phyloP scores from a whole-genome alignment of 352 stramenopile genomes.

The Halophytophthora batemanensis region DNA sequence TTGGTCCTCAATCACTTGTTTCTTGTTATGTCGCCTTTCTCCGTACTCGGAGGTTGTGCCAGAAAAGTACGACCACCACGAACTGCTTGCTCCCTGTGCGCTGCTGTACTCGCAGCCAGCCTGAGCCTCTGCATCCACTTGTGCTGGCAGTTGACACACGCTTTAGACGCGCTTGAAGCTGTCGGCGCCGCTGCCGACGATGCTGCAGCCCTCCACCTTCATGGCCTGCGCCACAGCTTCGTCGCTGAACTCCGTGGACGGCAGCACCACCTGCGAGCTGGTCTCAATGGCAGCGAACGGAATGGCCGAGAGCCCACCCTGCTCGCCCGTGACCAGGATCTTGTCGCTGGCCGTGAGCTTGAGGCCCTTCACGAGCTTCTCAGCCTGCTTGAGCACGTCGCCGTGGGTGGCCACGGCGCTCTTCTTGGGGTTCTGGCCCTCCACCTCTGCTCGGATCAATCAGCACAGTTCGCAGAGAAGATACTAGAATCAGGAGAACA shows the following conservation, averaged over 20 bases:
- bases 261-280: slow-evolving; percentile 77
- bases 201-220: slow-evolving; percentile 73
- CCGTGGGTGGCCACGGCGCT: slow-evolving; percentile 74
- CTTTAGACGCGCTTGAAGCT: slow-evolving; percentile 85
- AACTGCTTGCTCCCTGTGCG: too few species aligned
- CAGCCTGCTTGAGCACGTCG: slow-evolving; percentile 73
- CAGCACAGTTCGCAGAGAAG: slow-evolving; percentile 7
- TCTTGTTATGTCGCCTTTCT: too few species aligned
- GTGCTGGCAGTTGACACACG: neutral
- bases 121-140: too few species aligned
- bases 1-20: too few species aligned
- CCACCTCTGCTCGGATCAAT: slow-evolving; percentile 43
- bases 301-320: slow-evolving; percentile 61
- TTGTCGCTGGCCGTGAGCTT: slow-evolving; percentile 78
- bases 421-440: slow-evolving; percentile 80
- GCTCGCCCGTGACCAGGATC: slow-evolving; percentile 72
- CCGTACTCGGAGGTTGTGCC: too few species aligned
- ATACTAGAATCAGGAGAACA: too few species aligned
- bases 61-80: too few species aligned
- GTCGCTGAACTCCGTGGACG: slow-evolving; percentile 62
- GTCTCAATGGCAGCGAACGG: slow-evolving; percentile 70
- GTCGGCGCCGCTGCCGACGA: slow-evolving; percentile 68
- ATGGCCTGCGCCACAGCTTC: slow-evolving; percentile 72
- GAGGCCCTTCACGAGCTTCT: slow-evolving; percentile 66
- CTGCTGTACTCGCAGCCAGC: too few species aligned